Conservation (phyloP, 176 grass and related monocot species). For the Oryza australiensis region DNA sequence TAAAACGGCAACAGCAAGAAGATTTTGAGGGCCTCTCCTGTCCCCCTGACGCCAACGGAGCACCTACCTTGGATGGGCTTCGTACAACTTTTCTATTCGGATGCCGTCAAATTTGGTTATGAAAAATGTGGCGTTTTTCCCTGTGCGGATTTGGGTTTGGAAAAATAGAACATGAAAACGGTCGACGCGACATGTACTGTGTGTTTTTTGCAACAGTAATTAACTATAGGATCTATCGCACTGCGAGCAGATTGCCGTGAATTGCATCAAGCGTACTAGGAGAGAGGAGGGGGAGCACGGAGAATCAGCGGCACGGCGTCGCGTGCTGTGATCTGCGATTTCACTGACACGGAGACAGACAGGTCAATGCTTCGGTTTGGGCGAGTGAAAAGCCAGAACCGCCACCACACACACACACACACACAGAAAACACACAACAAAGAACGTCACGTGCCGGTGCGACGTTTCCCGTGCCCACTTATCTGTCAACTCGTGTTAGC, state of each 20-base stretch:
- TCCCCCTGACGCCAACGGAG: constrained; percentile 1
- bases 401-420: no score
- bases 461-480: not conserved
- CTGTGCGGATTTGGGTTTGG: not conserved
- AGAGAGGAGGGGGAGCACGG: constrained; percentile 5
- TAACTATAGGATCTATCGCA: not conserved
- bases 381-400: constrained; percentile 5
- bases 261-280: not conserved
- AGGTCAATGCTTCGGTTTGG: constrained; percentile 43
- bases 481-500: not conserved
- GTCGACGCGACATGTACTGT: not conserved
- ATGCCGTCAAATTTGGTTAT: not conserved
- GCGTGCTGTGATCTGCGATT: not conserved
- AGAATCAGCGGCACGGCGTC: constrained; percentile 36
- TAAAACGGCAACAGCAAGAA: not conserved
- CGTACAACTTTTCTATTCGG: constrained; percentile 6
- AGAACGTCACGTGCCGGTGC: constrained; percentile 26
- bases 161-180: not conserved
- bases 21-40: not conserved
- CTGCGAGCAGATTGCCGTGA: not conserved
- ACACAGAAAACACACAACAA: no score
- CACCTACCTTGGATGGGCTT: constrained; percentile 22
- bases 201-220: not conserved
- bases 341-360: constrained; percentile 7
- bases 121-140: not conserved